Evolutionary conservation across 495 filamentous ascomycete genomes (phyloP).

Genomic region (Hypoxylon fragiforme): DNA sequence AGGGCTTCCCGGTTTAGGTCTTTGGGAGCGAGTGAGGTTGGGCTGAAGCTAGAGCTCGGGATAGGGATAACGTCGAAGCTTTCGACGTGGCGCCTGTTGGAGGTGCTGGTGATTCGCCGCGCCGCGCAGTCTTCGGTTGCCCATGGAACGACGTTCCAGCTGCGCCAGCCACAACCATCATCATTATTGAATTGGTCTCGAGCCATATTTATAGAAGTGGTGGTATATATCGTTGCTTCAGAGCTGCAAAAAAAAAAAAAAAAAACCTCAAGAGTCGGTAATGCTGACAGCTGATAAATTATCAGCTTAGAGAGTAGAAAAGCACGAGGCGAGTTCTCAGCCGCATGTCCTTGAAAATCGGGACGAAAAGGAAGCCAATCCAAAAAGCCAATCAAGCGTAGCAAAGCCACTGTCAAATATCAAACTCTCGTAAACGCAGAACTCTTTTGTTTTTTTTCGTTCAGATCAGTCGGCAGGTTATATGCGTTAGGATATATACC

Average conservation of each 20-base stretch:
- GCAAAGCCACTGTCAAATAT: background rate
- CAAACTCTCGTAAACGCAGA: background rate
- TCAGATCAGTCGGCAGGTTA: background rate
- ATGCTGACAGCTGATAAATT: conserved; percentile 3
- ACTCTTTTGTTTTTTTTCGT: background rate
- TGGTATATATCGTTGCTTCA: background rate
- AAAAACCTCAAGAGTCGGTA: background rate
- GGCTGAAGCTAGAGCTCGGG: too few species aligned
- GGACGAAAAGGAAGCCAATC: background rate
- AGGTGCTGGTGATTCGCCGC: background rate
- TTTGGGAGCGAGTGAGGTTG: background rate
- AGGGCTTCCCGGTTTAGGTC: conserved; percentile 17
- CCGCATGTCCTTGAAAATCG: background rate
- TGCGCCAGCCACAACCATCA: conserved; percentile 43
- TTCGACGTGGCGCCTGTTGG: background rate
- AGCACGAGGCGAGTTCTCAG: background rate
- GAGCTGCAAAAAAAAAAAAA: too few species aligned
- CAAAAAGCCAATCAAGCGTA: background rate
- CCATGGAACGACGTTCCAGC: conserved; percentile 31
- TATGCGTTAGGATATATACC: background rate
- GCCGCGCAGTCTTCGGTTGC: background rate
- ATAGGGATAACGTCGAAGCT: conserved; percentile 1
- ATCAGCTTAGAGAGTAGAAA: background rate
- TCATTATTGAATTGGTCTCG: conserved; percentile 43
- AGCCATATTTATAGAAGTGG: background rate